Conservation (phyloP, 345 rosid genomes). For the Camelina laxa region DNA sequence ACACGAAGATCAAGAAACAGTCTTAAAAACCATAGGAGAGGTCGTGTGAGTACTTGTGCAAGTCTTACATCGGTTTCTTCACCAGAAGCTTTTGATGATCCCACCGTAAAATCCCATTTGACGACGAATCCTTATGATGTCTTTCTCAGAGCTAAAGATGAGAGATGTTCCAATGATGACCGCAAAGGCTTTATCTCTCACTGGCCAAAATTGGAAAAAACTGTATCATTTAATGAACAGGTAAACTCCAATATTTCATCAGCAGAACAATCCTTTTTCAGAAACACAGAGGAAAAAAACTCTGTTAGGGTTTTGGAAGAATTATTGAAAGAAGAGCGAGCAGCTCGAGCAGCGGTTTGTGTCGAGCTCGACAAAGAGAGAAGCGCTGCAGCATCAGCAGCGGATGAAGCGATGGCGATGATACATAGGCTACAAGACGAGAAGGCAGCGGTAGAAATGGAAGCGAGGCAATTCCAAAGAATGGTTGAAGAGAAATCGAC, state of each 20-base stretch:
- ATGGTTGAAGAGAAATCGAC: slow-evolving; percentile 78
- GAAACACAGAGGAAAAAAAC: slow-evolving; percentile 39
- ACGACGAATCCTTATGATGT: slow-evolving; percentile 44
- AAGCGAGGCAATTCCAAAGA: slow-evolving; percentile 77
- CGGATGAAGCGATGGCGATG: slow-evolving; percentile 87
- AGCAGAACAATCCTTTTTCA: slow-evolving; percentile 1
- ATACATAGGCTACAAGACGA: slow-evolving; percentile 70
- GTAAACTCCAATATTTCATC: slow-evolving; percentile 27
- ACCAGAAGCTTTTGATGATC: slow-evolving; percentile 43
- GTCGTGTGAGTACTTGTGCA: slow-evolving; percentile 28
- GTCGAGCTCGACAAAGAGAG: slow-evolving; percentile 79
- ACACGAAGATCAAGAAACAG: slow-evolving; percentile 47
- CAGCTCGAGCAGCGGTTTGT: slow-evolving; percentile 54
- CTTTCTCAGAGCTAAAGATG: slow-evolving; percentile 39
- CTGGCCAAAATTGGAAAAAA: slow-evolving; percentile 41
- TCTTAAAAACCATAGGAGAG: slow-evolving; percentile 52
- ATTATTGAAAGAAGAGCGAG: slow-evolving; percentile 52
- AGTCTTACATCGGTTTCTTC: slow-evolving; percentile 47
- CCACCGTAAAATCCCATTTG: slow-evolving; percentile 27
- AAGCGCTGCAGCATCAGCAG: slow-evolving; percentile 73
- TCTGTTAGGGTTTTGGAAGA: slow-evolving; percentile 48
- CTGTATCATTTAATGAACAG: slow-evolving; percentile 28
- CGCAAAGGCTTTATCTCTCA: slow-evolving; percentile 28
- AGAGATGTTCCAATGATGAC: slow-evolving; percentile 27
- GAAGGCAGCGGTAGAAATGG: slow-evolving; percentile 70